phyloP scores from a whole-genome alignment of 2,329 filamentous ascomycete species.

The Ophiocordyceps unilateralis region DNA sequence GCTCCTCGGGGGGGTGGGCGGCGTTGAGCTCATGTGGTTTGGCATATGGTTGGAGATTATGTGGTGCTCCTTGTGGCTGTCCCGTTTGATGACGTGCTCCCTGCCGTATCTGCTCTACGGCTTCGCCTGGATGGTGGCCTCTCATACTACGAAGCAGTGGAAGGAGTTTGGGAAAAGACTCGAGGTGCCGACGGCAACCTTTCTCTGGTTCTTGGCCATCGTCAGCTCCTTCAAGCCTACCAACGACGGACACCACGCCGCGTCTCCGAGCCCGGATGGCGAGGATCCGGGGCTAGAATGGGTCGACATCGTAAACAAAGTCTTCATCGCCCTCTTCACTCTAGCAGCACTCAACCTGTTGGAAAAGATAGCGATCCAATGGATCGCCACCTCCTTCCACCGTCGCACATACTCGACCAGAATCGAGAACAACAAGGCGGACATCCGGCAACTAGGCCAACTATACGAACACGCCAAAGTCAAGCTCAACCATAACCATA shows the following conservation, averaged over 20 bases:
- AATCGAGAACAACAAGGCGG: constrained; percentile 84
- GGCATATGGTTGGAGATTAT: constrained; percentile 89
- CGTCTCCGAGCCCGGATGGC: constrained; percentile 17
- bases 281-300: constrained; percentile 38
- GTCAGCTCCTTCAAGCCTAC: constrained; percentile 76
- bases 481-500: constrained; percentile 38
- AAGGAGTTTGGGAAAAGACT: constrained; percentile 72
- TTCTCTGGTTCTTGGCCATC: constrained; percentile 82
- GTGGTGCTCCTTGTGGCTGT: constrained; percentile 82
- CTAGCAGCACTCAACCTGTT: constrained; percentile 63
- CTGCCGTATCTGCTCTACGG: constrained; percentile 28
- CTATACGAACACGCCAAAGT: constrained; percentile 60
- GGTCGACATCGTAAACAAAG: constrained; percentile 68
- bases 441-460: constrained; percentile 45
- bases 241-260: constrained; percentile 41
- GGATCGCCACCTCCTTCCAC: constrained; percentile 89
- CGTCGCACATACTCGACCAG: constrained; percentile 76
- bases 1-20: constrained; percentile 47
- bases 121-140: constrained; percentile 54
- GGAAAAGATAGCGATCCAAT: constrained; percentile 87
- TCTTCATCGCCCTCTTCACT: constrained; percentile 74
- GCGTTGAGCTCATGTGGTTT: constrained; percentile 74
- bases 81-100: constrained; percentile 33
- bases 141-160: constrained; percentile 87
- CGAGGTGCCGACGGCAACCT: constrained; percentile 70